Conservation (phyloP, 371 early-diverging fungal genomes). For the Circinella minor region DNA sequence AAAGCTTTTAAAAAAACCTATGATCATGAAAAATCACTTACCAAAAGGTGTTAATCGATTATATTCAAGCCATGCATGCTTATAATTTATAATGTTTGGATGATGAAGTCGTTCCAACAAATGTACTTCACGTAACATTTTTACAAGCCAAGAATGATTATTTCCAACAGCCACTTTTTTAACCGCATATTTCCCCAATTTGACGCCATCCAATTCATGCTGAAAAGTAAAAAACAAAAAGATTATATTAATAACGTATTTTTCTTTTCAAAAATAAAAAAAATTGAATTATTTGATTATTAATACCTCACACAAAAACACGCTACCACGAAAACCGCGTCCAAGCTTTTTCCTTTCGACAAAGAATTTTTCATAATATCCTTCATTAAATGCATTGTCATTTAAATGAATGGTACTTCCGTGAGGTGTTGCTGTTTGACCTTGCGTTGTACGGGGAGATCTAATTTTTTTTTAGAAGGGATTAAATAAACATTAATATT, state of each 20-base stretch:
- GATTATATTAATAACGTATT: background rate
- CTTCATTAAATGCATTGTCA: constrained; percentile 78
- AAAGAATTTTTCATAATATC: constrained; percentile 96
- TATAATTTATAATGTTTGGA: constrained; percentile 92
- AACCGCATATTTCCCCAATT: constrained; percentile 87
- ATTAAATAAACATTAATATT: background rate
- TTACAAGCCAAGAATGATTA: constrained; percentile 88
- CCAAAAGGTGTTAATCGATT: constrained; percentile 81
- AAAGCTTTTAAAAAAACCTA: no score
- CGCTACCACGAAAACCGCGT: constrained; percentile 89
- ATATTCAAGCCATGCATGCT: constrained; percentile 93
- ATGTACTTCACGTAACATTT: constrained; percentile 94
- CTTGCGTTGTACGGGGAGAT: constrained; percentile 14
- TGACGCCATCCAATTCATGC: constrained; percentile 85
- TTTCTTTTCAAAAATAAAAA: background rate
- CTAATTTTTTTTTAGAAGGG: background rate
- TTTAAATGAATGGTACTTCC: constrained; percentile 28
- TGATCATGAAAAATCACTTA: background rate
- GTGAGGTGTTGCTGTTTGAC: constrained; percentile 1
- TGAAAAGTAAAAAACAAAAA: constrained; percentile 7
- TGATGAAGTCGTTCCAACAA: constrained; percentile 87
- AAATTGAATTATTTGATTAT: background rate
- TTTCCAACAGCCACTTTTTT: constrained; percentile 93
- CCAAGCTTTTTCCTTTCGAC: constrained; percentile 86
- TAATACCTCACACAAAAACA: constrained; percentile 81